These are phyloP conservation scores for Rhodotorula sp. DNA, from an alignment of 1,284 basidiomycete species.

Conservation along the genomic window DNA sequence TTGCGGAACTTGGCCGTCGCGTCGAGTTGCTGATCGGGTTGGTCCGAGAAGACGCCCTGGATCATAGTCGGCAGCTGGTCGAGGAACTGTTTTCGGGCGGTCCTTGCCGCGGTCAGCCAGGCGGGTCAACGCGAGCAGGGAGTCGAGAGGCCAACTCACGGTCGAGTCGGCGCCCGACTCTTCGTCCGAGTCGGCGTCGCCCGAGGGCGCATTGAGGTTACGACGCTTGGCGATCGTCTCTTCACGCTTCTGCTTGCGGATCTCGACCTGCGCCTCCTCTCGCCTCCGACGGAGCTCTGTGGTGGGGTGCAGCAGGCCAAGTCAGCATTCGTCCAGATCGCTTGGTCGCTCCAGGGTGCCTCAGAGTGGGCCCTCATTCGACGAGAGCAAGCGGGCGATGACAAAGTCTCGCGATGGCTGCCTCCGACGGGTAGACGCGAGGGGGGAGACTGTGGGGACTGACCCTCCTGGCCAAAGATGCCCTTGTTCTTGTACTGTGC, in stretches of 20 bases:
- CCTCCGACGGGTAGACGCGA: neutral
- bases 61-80: constrained; percentile 79
- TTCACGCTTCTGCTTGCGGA: constrained; percentile 91
- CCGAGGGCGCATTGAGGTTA: constrained; percentile 74
- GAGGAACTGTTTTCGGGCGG: constrained; percentile 13
- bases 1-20: constrained; percentile 96
- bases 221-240: constrained; percentile 95
- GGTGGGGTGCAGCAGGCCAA: constrained; percentile 48
- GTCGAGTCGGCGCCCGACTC: constrained; percentile 50
- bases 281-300: constrained; percentile 75
- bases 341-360: too few species aligned
- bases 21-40: constrained; percentile 86
- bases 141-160: constrained; percentile 53
- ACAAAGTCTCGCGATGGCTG: neutral
- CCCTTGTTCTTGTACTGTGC: constrained; percentile 72
- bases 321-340: neutral
- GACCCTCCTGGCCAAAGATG: constrained; percentile 65
- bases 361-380: neutral
- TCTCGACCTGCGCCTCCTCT: constrained; percentile 96
- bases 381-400: neutral
- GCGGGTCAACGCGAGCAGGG: too few species aligned
- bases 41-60: constrained; percentile 84
- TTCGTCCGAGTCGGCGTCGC: constrained; percentile 53
- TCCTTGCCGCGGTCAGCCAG: neutral
- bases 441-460: neutral